Evolutionary conservation across 441 rosid genomes (phyloP), one percentile per base, ranked within the genome.

Genomic region (Gossypium davidsonii): DNA sequence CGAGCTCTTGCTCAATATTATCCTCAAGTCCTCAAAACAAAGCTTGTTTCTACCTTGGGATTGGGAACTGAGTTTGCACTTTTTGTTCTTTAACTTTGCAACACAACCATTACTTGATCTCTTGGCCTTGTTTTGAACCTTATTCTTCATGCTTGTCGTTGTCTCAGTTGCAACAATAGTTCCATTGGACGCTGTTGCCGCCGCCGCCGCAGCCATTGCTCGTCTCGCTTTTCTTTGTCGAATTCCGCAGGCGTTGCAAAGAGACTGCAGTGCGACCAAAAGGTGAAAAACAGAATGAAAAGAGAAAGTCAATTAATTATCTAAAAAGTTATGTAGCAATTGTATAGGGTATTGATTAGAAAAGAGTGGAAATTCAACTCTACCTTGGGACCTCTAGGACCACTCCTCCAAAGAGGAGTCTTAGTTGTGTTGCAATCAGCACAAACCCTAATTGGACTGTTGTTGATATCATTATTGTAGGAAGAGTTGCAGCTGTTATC

Each of bases 371-470:
- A 31, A 51, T 25, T 42, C 56, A 39, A 67, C 9, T 55, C n/a
- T 87, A 92, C 98, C 98, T 91, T 94, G 68, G 98, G 98, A 60
- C 98, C 98, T 82, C 85, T 81, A 17, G 97, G 97, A 18, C 98
- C 98, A 70, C 97, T 91, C 74, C 98, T 87, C 98, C 98, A 94
- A 73, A 94, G 93, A 78, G 98, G 98, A 77, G 98, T 94, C 81
- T 91, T 94, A 21, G 95, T 91, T 8, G 97, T 91, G 87, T 87
- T 88, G 53, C 98, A 94, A 73, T 91, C 96, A 55, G 96, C 71
- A 81, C 98, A 94, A 86, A 90, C 98, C 93, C 98, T 94, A 89
- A 88, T 73, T 59, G 83, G 46, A 58, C 8, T 6, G 74, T 65
- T 82, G 79, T 21, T 79, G 72, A 69, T 85, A 56, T 37, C 66